These are phyloP conservation scores for Pelargonium cotyledonis DNA, from an alignment of 441 rosid species.

Conservation along the genomic window DNA sequence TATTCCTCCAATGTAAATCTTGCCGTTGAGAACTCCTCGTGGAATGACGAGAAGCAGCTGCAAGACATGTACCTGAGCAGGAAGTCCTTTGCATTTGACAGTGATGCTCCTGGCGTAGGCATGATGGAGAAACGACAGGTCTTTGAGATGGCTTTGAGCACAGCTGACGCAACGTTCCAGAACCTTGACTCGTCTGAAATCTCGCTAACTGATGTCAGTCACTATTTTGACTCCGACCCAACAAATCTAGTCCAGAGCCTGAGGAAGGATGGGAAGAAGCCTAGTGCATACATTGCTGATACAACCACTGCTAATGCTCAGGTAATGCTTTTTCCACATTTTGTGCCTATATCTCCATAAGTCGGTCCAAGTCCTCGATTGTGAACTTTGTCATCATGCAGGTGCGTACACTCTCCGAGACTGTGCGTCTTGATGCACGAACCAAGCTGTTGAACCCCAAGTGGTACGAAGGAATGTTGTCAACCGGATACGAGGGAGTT, in stretches of 20 bases:
- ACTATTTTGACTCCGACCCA: conserved; percentile 94
- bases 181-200: conserved; percentile 96
- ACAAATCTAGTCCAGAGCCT: conserved; percentile 86
- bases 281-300: conserved; percentile 86
- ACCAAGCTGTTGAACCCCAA: conserved; percentile 93
- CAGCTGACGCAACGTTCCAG: conserved; percentile 97
- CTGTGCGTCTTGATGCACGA: conserved; percentile 84
- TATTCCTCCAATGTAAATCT: conserved; percentile 85
- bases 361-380: no score
- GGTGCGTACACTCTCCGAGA: conserved; percentile 89
- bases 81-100: conserved; percentile 89
- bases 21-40: conserved; percentile 93
- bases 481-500: conserved; percentile 91
- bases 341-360: neutral
- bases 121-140: conserved; percentile 89
- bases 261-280: conserved; percentile 90
- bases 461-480: conserved; percentile 99
- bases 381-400: conserved; percentile 16
- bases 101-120: conserved; percentile 91
- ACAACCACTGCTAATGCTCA: conserved; percentile 97
- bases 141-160: conserved; percentile 90
- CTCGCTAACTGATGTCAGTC: conserved; percentile 95
- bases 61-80: conserved; percentile 98
- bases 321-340: conserved; percentile 29
- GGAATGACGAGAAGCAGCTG: conserved; percentile 99